Conservation (phyloP, 805 yeast species). For the Brettanomyces nanus region DNA sequence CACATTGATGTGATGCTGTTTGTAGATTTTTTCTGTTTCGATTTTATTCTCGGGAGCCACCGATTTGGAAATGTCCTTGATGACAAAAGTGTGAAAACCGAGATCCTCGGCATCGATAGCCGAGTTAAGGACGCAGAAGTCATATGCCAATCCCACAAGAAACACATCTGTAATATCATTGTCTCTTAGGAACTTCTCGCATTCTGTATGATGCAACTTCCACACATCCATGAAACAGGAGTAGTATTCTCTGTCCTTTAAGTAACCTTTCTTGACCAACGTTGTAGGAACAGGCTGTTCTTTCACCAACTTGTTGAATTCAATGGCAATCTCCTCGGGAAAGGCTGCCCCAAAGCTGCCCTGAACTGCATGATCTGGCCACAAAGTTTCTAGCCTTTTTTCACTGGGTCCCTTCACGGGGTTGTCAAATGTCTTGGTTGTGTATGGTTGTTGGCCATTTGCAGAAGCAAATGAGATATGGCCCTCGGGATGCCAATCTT, state of each 20-base stretch:
- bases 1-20: slow-evolving; percentile 26
- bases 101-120: slow-evolving; percentile 56
- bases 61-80: slow-evolving; percentile 47
- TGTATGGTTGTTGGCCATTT: slow-evolving; percentile 46
- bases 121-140: slow-evolving; percentile 75
- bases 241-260: slow-evolving; percentile 72
- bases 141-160: slow-evolving; percentile 79
- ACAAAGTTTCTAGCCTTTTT: slow-evolving; percentile 40
- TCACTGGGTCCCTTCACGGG: slow-evolving; percentile 33
- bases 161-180: slow-evolving; percentile 50
- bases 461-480: slow-evolving; percentile 79
- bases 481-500: slow-evolving; percentile 81
- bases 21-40: slow-evolving; percentile 27
- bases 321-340: slow-evolving; percentile 39
- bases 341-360: slow-evolving; percentile 57
- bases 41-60: slow-evolving; percentile 37
- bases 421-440: slow-evolving; percentile 37
- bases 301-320: slow-evolving; percentile 17
- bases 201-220: slow-evolving; percentile 62
- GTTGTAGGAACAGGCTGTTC: slow-evolving; percentile 29
- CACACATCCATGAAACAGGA: slow-evolving; percentile 82
- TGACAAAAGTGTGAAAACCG: slow-evolving; percentile 60
- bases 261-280: slow-evolving; percentile 61
- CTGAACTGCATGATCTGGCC: slow-evolving; percentile 94
- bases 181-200: slow-evolving; percentile 38